Evolutionary conservation across 768 basidiomycete species (phyloP).

Genomic region (Mycena floridula): DNA sequence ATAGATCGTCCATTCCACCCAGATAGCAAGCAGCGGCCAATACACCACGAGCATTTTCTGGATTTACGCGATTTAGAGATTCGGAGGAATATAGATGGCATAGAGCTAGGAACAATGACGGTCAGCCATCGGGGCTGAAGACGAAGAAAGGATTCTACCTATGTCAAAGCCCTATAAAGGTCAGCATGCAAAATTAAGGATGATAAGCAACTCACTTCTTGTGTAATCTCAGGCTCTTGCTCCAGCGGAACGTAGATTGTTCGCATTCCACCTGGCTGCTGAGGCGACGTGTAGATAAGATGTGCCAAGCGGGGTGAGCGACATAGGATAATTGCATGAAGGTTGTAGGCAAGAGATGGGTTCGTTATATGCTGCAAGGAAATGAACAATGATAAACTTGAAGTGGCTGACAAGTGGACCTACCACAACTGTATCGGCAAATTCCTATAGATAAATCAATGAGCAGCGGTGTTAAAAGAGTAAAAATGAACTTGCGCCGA

Average conservation of each 20-base stretch:
- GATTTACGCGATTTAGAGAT: constrained; percentile 60
- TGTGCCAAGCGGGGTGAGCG: constrained; percentile 85
- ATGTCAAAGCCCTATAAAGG: constrained; percentile 63
- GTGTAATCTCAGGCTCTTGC: constrained; percentile 75
- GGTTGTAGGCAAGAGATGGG: constrained; percentile 66
- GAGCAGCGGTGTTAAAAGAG: not conserved
- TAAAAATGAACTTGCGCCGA: constrained; percentile 53
- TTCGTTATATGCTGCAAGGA: not conserved
- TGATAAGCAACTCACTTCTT: constrained; percentile 54
- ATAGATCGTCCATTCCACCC: constrained; percentile 84
- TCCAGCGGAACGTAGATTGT: constrained; percentile 71
- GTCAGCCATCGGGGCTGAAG: constrained; percentile 13
- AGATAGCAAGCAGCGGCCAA: constrained; percentile 81
- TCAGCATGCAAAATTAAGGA: constrained; percentile 2
- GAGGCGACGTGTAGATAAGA: constrained; percentile 78
- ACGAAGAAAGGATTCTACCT: constrained; percentile 39
- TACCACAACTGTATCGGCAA: constrained; percentile 76
- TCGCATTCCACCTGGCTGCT: constrained; percentile 52
- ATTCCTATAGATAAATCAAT: constrained; percentile 46
- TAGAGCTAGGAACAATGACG: constrained; percentile 41
- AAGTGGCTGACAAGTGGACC: constrained; percentile 21
- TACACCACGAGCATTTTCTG: constrained; percentile 78
- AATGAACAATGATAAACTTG: constrained; percentile 8
- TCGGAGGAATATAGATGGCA: constrained; percentile 77
- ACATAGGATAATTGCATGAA: constrained; percentile 82